These are phyloP conservation scores for Cercospora brassicicola DNA, from an alignment of 2,329 filamentous ascomycete genomes.

Conservation along the genomic window DNA sequence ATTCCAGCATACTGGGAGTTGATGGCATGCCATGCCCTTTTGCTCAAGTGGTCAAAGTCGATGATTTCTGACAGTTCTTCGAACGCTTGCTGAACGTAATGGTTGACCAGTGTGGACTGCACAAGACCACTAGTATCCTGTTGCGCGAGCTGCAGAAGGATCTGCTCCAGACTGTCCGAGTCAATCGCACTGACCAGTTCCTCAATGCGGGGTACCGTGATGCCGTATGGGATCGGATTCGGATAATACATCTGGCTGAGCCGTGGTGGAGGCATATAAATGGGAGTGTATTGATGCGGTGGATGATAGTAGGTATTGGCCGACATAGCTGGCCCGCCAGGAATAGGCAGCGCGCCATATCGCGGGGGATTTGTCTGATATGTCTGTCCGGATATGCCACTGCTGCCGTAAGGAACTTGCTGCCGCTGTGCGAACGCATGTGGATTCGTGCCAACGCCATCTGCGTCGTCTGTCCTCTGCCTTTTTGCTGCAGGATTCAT, in stretches of 20 bases:
- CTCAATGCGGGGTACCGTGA: background rate
- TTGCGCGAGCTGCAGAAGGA: background rate
- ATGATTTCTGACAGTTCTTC: background rate
- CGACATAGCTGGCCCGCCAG: background rate
- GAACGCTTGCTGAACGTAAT: background rate
- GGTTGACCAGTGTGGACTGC: background rate
- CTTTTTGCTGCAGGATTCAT: background rate
- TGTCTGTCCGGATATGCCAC: background rate
- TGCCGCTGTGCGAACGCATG: background rate
- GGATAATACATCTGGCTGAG: background rate
- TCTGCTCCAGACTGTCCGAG: background rate
- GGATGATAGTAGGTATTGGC: too few relatives aligned
- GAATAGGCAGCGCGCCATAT: background rate
- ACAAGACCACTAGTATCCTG: background rate
- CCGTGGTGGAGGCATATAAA: background rate
- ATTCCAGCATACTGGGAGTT: background rate
- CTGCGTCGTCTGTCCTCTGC: background rate
- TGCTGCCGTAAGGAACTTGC: too few relatives aligned
- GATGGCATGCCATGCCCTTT: slow-evolving; percentile 3
- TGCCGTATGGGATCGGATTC: background rate
- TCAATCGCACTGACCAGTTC: background rate
- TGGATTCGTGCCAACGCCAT: background rate
- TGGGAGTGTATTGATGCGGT: background rate
- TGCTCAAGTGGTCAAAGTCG: slow-evolving; percentile 2
- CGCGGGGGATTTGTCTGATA: background rate